Percentiles rank a stretch among this genome's conserved stretches.
phyloP scores from a whole-genome alignment of 306 rosid genomes.

The Dryas alaskensis region DNA sequence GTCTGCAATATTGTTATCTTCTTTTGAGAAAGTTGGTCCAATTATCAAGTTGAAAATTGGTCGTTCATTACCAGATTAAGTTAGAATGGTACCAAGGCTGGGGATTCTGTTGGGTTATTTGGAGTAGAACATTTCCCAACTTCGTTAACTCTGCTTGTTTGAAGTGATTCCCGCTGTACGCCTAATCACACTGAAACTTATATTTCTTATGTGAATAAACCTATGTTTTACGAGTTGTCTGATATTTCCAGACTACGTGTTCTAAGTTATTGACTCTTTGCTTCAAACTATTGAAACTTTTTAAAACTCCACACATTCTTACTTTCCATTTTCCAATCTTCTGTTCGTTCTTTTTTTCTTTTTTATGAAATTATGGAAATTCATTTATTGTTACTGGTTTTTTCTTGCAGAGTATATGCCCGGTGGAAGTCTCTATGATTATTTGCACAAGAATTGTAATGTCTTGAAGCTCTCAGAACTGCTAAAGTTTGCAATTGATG shows the following conservation, averaged over 20 bases:
- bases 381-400: slow-evolving; percentile 10
- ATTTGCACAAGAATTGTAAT: slow-evolving; percentile 87
- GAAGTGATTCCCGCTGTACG: neutral
- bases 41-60: neutral
- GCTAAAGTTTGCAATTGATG: slow-evolving; percentile 83
- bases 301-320: neutral
- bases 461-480: slow-evolving; percentile 68
- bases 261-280: neutral
- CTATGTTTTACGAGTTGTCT: neutral
- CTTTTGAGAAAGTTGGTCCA: neutral
- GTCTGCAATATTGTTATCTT: neutral
- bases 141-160: neutral
- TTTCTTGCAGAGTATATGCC: slow-evolving; percentile 90
- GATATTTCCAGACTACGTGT: neutral
- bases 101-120: neutral
- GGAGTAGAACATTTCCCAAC: neutral
- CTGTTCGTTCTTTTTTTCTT: neutral
- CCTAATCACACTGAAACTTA: neutral
- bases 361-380: neutral
- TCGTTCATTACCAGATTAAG: neutral
- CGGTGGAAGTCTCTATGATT: slow-evolving; percentile 95
- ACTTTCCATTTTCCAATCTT: slow-evolving; percentile 8
- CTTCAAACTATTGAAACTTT: neutral
- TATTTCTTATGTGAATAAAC: neutral
- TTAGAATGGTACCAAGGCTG: neutral